Base-by-base conservation (phyloP, 345 rosid species). In the Lepidium africanum region DNA sequence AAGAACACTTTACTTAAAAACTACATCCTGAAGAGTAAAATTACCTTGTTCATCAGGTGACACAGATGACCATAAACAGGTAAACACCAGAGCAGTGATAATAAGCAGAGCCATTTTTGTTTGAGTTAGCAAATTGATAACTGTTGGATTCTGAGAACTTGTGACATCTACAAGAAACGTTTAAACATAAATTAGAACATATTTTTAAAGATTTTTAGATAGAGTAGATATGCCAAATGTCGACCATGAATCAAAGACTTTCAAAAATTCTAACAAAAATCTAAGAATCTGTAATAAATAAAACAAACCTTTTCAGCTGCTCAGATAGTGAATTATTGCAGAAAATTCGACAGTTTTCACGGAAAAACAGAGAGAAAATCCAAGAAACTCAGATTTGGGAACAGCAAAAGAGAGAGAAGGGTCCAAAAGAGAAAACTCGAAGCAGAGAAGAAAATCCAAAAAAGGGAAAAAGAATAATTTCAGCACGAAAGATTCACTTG, bases 11-110 rank as follows among this genome's bases (percentile, higher is more conserved):
- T 37, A 47, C 19, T 32, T 13, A 51, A 60, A 55, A 67, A 10
- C 12, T 39, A 27, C 39, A 38, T 10, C 6, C 1, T 23, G 14
- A 37, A 45, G 33, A 45, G 36, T 13, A 17, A 64, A 12, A 39
- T 14, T 15, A 92, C 98, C 98, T 92, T 92, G 98, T 9, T 5
- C 67, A 85, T 92, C 89, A n/a, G 91, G 80, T 38, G 70, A 63
- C 16, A 73, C 93, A 69, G 69, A 57, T 41, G 90, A 76, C 59
- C 74, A 80, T 70, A 90, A 79, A 77, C 70, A 78, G 49, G 79
- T 42, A 67, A 90, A 63, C 30, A 77, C 32, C 62, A 88, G 51
- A 46, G 78, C 75, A 55, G 77, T 42, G 45, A 17, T 15, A 36
- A 86, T 12, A 59, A 74, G 36, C 55, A 79, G 45, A 70, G 80